These are phyloP conservation scores for Xylogone sp. DNA, from an alignment of 2,329 filamentous ascomycete species.

Conservation along the genomic window DNA sequence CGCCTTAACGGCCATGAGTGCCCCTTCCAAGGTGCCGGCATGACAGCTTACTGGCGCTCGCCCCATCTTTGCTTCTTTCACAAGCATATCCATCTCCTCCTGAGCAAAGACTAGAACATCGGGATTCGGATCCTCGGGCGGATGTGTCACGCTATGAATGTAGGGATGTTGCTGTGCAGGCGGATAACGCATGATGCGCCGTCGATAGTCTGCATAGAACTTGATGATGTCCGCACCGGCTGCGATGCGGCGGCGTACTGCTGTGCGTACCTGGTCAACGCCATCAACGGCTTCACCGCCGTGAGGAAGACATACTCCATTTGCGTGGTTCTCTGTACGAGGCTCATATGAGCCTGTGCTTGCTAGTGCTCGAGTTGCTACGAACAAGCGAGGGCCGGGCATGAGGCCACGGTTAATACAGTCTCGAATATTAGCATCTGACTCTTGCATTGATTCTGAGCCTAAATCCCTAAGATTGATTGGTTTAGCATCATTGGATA, in stretches of 20 bases:
- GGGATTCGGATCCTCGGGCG: conserved; percentile 35
- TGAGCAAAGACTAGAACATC: conserved; percentile 39
- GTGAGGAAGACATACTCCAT: conserved; percentile 28
- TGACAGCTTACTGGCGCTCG: conserved; percentile 40
- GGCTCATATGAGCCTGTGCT: conserved; percentile 46
- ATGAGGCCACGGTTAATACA: conserved; percentile 49
- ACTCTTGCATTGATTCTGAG: conserved; percentile 1
- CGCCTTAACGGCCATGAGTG: conserved; percentile 41
- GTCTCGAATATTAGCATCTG: background rate
- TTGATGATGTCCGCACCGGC: conserved; percentile 48
- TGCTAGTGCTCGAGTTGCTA: conserved; percentile 47
- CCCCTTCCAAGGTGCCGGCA: conserved; percentile 35
- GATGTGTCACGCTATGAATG: conserved; percentile 27
- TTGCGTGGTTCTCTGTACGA: conserved; percentile 39
- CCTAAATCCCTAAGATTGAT: conserved; percentile 1
- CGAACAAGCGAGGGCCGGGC: conserved; percentile 51
- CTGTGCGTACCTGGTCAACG: conserved; percentile 37
- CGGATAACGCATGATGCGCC: conserved; percentile 40
- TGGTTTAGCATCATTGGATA: no score
- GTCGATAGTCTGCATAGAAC: conserved; percentile 46
- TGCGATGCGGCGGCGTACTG: conserved; percentile 42
- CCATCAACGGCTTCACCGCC: conserved; percentile 45
- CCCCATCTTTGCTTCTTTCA: conserved; percentile 39
- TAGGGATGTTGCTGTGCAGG: conserved; percentile 25
- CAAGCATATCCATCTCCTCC: conserved; percentile 46